Conservation (phyloP, 768 basidiomycete genomes). For the Psilocybe subaeruginosa region DNA sequence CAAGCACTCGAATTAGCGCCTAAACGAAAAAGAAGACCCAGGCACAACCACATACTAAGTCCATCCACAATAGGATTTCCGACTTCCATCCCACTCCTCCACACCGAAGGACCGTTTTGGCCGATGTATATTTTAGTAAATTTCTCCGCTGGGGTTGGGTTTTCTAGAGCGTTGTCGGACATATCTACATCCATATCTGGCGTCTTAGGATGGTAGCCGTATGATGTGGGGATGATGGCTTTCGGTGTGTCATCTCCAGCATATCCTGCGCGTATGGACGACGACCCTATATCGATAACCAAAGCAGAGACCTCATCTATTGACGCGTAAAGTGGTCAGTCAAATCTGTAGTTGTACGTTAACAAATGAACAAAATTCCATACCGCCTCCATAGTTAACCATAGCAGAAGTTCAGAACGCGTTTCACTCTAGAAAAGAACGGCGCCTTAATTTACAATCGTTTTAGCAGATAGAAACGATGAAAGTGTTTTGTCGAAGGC, state of each 20-base stretch:
- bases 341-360: conserved; percentile 1
- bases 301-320: conserved; percentile 96
- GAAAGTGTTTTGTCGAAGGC: conserved; percentile 1
- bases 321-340: not conserved
- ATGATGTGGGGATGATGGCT: conserved; percentile 87
- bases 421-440: not conserved
- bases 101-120: conserved; percentile 86
- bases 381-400: conserved; percentile 90
- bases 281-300: conserved; percentile 92
- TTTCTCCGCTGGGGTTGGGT: conserved; percentile 32
- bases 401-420: conserved; percentile 35
- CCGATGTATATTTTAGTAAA: conserved; percentile 77
- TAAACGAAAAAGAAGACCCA: not conserved
- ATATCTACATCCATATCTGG: conserved; percentile 56
- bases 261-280: conserved; percentile 91
- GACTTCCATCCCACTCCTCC: conserved; percentile 90
- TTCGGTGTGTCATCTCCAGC: conserved; percentile 97
- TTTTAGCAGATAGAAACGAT: not conserved
- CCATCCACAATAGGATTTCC: conserved; percentile 84
- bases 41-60: conserved; percentile 59
- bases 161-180: conserved; percentile 45
- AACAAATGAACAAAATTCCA: conserved; percentile 23
- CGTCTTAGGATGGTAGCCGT: conserved; percentile 66
- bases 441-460: not conserved
- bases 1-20: conserved; percentile 3